Conservation (phyloP, 1,139 yeast species). For the Zygosaccharomyces pseudobailii region DNA sequence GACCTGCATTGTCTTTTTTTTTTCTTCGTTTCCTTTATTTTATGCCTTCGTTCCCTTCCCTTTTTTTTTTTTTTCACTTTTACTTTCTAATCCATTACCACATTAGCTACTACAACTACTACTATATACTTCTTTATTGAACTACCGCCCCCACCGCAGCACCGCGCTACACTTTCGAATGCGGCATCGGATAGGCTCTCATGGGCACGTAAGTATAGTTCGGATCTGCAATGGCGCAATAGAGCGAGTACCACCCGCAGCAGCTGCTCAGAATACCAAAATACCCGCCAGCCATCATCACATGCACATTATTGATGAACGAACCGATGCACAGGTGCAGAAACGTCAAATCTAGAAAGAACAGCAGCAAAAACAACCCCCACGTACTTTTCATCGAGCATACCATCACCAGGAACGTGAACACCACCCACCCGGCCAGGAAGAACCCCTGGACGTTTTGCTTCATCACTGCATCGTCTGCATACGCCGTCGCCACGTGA, state of each 20-base stretch:
- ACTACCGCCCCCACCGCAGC: neutral
- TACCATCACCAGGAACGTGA: conserved; percentile 53
- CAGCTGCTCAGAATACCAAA: conserved; percentile 57
- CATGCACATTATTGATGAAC: conserved; percentile 44
- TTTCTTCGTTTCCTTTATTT: neutral
- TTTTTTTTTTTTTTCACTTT: neutral
- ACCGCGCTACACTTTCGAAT: conserved; percentile 8
- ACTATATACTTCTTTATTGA: neutral
- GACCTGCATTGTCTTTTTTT: neutral
- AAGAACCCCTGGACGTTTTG: conserved; percentile 54
- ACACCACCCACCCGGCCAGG: conserved; percentile 62
- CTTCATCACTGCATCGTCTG: conserved; percentile 38
- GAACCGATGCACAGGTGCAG: conserved; percentile 53
- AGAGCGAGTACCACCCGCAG: conserved; percentile 60
- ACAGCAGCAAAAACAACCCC: conserved; percentile 53
- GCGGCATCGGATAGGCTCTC: conserved; percentile 54
- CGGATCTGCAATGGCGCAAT: conserved; percentile 62
- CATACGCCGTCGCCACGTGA: conserved; percentile 51
- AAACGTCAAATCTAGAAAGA: conserved; percentile 51
- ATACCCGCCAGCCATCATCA: conserved; percentile 66
- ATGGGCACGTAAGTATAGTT: conserved; percentile 59
- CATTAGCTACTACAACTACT: neutral
- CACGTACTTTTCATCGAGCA: conserved; percentile 62
- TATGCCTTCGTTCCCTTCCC: neutral
- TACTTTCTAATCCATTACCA: neutral